These are phyloP conservation scores for Saururus chinensis DNA, from an alignment of 164 flowering plant genomes.

Conservation along the genomic window DNA sequence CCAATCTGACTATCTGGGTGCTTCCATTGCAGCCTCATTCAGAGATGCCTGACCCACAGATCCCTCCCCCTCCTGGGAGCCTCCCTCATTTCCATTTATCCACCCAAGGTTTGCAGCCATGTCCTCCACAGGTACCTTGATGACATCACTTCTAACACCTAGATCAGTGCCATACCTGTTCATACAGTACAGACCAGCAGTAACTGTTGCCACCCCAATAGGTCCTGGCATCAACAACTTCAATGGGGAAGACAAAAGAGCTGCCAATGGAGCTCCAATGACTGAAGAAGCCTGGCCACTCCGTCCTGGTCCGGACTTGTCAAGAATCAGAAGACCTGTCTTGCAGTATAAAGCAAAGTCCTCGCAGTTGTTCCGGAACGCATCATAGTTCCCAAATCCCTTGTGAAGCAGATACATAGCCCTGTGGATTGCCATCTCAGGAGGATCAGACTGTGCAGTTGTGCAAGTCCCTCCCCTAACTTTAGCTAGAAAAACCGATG, in stretches of 20 bases:
- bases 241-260: constrained; percentile 73
- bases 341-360: constrained; percentile 92
- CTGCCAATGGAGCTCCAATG: constrained; percentile 91
- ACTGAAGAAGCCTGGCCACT: constrained; percentile 90
- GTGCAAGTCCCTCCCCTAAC: constrained; percentile 98
- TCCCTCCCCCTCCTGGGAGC: constrained; percentile 7
- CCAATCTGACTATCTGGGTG: constrained; percentile 1
- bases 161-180: constrained; percentile 89
- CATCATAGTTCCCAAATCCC: constrained; percentile 88
- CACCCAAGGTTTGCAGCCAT: constrained; percentile 63
- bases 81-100: constrained; percentile 16
- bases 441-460: constrained; percentile 67
- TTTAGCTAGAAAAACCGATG: constrained; percentile 63
- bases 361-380: constrained; percentile 89
- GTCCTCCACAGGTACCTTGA: constrained; percentile 89
- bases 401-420: constrained; percentile 94
- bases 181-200: constrained; percentile 89
- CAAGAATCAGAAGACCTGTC: constrained; percentile 73
- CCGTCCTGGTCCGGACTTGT: constrained; percentile 60
- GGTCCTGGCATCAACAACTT: constrained; percentile 76
- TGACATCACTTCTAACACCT: constrained; percentile 81
- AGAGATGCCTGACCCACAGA: not conserved
- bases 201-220: constrained; percentile 66
- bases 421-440: constrained; percentile 62
- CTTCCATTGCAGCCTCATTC: not conserved